These are phyloP conservation scores for Fagopyrum homotropicum DNA, from an alignment of 148 eudicot genomes.

Conservation along the genomic window DNA sequence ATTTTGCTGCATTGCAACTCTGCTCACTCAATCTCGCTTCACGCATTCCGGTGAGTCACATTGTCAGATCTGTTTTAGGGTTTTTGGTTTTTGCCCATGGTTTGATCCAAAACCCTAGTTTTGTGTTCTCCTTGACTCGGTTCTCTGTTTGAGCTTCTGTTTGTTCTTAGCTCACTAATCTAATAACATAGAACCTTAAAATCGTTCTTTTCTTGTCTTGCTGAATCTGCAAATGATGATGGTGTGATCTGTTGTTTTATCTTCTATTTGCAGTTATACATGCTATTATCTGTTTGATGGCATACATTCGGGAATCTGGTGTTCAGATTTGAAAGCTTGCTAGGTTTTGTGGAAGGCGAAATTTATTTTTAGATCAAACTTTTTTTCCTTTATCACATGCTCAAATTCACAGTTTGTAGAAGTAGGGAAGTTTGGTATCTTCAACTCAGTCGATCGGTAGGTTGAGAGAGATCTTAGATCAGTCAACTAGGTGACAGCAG, in stretches of 20 bases:
- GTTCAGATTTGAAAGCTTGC: not conserved
- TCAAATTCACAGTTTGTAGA: not conserved
- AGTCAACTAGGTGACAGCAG: no score
- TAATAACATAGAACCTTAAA: no score
- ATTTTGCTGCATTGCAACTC: not conserved
- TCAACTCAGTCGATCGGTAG: no score
- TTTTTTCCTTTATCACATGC: not conserved
- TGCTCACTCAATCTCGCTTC: not conserved
- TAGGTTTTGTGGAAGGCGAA: not conserved
- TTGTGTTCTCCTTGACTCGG: not conserved
- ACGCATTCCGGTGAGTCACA: not conserved
- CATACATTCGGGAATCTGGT: not conserved
- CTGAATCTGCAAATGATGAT: not conserved
- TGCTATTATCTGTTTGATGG: not conserved
- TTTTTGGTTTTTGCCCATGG: not conserved
- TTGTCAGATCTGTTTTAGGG: not conserved
- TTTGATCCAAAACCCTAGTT: slow-evolving; percentile 10
- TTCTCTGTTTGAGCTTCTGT: not conserved
- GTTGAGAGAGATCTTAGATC: no score
- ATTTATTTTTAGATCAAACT: not conserved
- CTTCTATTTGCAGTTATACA: not conserved
- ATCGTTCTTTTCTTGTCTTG: not conserved
- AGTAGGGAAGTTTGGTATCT: no score
- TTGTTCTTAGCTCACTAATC: no score
- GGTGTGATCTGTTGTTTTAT: not conserved